Evolutionary conservation across 352 stramenopile species (phyloP).

Genomic region (Phytopythium montanum): DNA sequence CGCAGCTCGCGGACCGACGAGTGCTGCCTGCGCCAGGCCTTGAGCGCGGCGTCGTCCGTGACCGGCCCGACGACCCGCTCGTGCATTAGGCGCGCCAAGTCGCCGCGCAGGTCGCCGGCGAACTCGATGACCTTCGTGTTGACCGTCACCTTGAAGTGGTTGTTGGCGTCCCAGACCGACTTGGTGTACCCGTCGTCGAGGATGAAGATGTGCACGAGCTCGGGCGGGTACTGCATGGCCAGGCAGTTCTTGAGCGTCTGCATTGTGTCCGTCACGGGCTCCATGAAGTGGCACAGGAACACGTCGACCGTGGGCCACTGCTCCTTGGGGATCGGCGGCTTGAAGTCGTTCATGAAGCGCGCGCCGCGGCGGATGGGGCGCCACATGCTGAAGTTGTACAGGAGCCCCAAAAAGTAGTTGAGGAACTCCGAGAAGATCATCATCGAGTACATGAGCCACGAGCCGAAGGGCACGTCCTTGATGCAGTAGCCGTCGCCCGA

Average conservation of each 20-base stretch:
- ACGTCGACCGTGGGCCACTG: slow-evolving; percentile 88
- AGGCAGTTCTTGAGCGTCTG: slow-evolving; percentile 86
- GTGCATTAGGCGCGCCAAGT: slow-evolving; percentile 84
- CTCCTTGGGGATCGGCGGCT: slow-evolving; percentile 84
- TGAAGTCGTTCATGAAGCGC: slow-evolving; percentile 89
- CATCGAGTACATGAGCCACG: slow-evolving; percentile 84
- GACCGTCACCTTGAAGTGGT: slow-evolving; percentile 88
- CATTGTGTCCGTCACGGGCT: slow-evolving; percentile 83
- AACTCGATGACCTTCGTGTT: slow-evolving; percentile 90
- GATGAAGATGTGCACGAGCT: slow-evolving; percentile 85
- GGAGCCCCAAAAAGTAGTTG: slow-evolving; percentile 83
- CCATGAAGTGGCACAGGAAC: slow-evolving; percentile 90
- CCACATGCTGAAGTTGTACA: slow-evolving; percentile 92
- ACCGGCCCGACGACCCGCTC: slow-evolving; percentile 80
- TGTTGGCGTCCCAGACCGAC: slow-evolving; percentile 88
- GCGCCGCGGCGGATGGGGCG: slow-evolving; percentile 83
- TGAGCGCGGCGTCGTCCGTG: slow-evolving; percentile 69
- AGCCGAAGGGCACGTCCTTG: slow-evolving; percentile 45
- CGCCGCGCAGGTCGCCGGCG: slow-evolving; percentile 74
- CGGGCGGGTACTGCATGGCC: slow-evolving; percentile 83
- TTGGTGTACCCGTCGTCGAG: slow-evolving; percentile 90
- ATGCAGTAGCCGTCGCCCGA: slow-evolving; percentile 83
- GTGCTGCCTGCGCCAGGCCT: slow-evolving; percentile 85
- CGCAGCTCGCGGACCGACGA: slow-evolving; percentile 81
- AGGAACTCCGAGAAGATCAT: slow-evolving; percentile 87